Percentiles rank a stretch among this genome's conserved stretches.
Conservation (phyloP, 2,329 filamentous ascomycete genomes). For the Colletotrichum sublineola region DNA sequence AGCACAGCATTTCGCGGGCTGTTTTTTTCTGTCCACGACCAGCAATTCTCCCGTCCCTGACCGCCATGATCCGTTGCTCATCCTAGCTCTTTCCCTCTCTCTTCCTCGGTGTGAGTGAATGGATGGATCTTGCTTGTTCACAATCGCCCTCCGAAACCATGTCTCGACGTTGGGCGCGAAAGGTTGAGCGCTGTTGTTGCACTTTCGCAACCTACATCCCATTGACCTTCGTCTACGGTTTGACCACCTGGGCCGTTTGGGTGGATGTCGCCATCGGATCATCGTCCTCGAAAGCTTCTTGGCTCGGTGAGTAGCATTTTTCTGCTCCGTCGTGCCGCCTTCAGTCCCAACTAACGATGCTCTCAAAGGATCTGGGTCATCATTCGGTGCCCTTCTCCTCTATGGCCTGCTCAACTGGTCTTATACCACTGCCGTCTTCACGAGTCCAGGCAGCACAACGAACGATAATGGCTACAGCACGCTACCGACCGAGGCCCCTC, state of each 20-base stretch:
- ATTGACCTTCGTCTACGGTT: slow-evolving; percentile 86
- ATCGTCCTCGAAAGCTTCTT: slow-evolving; percentile 63
- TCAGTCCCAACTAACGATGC: slow-evolving; percentile 40
- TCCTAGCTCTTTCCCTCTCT: slow-evolving; percentile 19
- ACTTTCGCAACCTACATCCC: slow-evolving; percentile 84
- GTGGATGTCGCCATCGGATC: slow-evolving; percentile 82
- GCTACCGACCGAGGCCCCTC: slow-evolving; percentile 79
- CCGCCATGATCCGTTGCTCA: slow-evolving; percentile 35
- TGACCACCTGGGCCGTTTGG: slow-evolving; percentile 96
- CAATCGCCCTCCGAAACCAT: slow-evolving; percentile 57
- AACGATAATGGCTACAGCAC: slow-evolving; percentile 80
- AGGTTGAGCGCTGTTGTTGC: slow-evolving; percentile 87
- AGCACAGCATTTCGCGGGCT: slow-evolving; percentile 30
- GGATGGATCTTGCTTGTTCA: slow-evolving; percentile 39
- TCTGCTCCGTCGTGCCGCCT: slow-evolving; percentile 21
- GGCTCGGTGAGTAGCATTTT: slow-evolving; percentile 65
- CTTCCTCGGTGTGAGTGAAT: slow-evolving; percentile 34
- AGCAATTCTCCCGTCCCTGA: slow-evolving; percentile 29
- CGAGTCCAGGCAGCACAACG: slow-evolving; percentile 81
- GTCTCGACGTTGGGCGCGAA: slow-evolving; percentile 74
- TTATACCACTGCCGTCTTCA: slow-evolving; percentile 95
- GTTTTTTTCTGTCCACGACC: slow-evolving; percentile 25
- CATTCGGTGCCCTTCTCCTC: slow-evolving; percentile 75
- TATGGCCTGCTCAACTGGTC: slow-evolving; percentile 87
- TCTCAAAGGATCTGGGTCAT: slow-evolving; percentile 64